A percentile compares a stretch with the other conserved stretches of the same genome.
Evolutionary conservation across 2,329 filamentous ascomycete genomes (phyloP).

Genomic region (Stachybotrys echinatus): DNA sequence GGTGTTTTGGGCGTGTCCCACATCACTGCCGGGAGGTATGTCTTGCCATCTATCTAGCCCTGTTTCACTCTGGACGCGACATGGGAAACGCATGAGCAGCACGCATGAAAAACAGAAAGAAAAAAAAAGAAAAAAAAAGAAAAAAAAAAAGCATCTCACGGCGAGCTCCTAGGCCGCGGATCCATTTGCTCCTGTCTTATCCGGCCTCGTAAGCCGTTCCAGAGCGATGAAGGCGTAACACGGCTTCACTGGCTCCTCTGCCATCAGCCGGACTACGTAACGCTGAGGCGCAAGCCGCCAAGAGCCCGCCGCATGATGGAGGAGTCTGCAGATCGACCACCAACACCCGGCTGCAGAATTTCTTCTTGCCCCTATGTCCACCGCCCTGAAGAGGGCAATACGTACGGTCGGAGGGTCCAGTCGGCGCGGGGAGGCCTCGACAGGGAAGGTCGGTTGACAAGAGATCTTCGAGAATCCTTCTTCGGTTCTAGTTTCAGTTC

Average conservation of each 20-base stretch:
- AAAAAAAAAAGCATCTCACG: too few relatives aligned
- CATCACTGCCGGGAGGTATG: not conserved
- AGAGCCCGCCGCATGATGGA: not conserved
- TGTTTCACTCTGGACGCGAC: not conserved
- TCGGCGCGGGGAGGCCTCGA: not conserved
- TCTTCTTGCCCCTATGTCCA: not conserved
- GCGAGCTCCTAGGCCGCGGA: too few relatives aligned
- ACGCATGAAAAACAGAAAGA: too few relatives aligned
- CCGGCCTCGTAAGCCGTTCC: too few relatives aligned
- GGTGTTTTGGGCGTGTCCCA: not conserved
- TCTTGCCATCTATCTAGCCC: not conserved
- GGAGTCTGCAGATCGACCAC: not conserved
- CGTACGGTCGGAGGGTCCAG: not conserved
- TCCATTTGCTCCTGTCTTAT: too few relatives aligned
- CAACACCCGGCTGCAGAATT: too few relatives aligned
- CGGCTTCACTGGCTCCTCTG: too few relatives aligned
- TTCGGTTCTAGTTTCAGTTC: not conserved
- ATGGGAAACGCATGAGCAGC: too few relatives aligned
- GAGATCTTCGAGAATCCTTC: not conserved
- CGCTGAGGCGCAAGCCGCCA: not conserved
- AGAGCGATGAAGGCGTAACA: too few relatives aligned
- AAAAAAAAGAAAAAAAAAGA: too few relatives aligned
- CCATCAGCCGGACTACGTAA: not conserved
- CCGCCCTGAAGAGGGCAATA: not conserved
- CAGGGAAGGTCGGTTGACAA: not conserved